Conservation (phyloP, 1,284 basidiomycete species). For the Stygiomarasmius scandens region DNA sequence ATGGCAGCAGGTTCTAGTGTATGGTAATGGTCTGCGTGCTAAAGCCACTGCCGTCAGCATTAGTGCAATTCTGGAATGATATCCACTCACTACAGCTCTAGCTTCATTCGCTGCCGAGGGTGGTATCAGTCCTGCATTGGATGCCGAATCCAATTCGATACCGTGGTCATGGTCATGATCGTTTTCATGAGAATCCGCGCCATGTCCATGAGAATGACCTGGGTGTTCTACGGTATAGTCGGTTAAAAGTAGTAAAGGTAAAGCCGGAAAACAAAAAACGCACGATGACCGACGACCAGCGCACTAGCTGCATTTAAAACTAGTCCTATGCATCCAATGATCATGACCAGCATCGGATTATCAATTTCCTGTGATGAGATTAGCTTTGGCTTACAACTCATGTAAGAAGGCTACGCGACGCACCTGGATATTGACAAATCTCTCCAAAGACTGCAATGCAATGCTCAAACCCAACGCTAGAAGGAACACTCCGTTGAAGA, state of each 20-base stretch:
- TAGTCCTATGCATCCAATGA: constrained; percentile 48
- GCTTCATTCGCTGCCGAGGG: too few species aligned
- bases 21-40: constrained; percentile 51
- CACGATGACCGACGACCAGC: constrained; percentile 45
- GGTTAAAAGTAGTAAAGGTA: too few species aligned
- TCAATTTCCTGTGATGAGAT: constrained; percentile 32
- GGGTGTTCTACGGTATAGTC: too few species aligned
- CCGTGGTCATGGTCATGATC: too few species aligned
- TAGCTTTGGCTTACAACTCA: too few species aligned
- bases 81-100: too few species aligned
- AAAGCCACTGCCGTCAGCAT: too few species aligned
- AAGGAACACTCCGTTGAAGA: constrained; percentile 56
- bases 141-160: too few species aligned
- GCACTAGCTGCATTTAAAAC: constrained; percentile 46
- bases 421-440: constrained; percentile 38
- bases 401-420: neutral
- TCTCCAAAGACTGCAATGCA: constrained; percentile 49
- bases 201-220: too few species aligned
- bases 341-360: constrained; percentile 31
- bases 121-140: too few species aligned
- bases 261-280: neutral
- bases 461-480: constrained; percentile 51
- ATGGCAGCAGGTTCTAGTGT: constrained; percentile 29
- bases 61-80: too few species aligned
- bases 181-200: too few species aligned